Evolutionary conservation across 192 early-diverging fungal genomes (phyloP), one percentile per base, ranked within the genome.

Genomic region (Coemansia sp.): DNA sequence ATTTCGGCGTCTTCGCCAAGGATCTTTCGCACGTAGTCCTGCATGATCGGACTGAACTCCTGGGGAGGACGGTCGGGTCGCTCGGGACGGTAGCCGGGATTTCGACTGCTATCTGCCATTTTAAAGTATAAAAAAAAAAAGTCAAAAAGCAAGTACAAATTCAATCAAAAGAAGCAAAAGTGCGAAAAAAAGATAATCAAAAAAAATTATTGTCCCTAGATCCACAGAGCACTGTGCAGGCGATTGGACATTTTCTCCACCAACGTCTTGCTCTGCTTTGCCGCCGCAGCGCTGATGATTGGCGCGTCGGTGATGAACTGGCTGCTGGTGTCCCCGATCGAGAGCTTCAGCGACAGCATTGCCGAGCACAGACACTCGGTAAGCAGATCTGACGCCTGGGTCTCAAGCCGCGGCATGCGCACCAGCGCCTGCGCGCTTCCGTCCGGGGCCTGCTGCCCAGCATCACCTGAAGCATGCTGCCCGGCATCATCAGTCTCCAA

Each of bases 291-390:
- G 30, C 76, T 72, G 44, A 78, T 67, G 19, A 78, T 78, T 14
- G 76, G 69, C 12, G 69, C 53, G 6, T 78, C 69, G 23, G 67
- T 48, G 10, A 72, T 56, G 58, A 78, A 78, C 19, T 48, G 52
- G 29, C 64, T 70, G 19, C 50, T 46, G 8, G 54, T 52, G 14
- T 54, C 59, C 9, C 62, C 40, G 6, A 43, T 31, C 12, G 22
- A 18, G 14, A 56, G 30, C 51, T 62, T 65, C 6, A 64, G 29
- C 3, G 76, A 65, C 33, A 61, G 54, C 18, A 69, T 65, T 50
- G 70, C 49, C 9, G 76, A 78, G 25, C 65, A 72, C 18, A 78
- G 24, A 44, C 66, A 72, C 58, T 78, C 76, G 11, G 76, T 62
- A 6, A 78, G 51, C 28, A 72, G 47, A 16, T 69, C 59, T 5